A percentile compares a stretch with the other conserved stretches of the same genome.
Evolutionary conservation across 371 early-diverging fungal species (phyloP).

Genomic region (Mucor irregularis): DNA sequence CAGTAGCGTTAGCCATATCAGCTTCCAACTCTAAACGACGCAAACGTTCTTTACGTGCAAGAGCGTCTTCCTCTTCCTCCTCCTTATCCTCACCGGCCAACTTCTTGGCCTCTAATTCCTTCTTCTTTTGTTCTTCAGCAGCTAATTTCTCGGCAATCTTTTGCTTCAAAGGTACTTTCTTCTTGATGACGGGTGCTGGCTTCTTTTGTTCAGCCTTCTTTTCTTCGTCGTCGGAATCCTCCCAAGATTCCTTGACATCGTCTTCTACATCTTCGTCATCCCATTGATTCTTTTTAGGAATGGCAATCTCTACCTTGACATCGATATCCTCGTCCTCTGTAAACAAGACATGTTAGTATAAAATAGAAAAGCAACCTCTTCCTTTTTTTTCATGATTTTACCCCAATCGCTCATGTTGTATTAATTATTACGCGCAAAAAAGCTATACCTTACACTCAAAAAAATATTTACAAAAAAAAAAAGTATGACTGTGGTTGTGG

Average conservation of each 20-base stretch:
- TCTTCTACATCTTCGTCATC: slow-evolving; percentile 86
- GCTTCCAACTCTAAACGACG: slow-evolving; percentile 72
- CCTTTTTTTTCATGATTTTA: slow-evolving; percentile 29
- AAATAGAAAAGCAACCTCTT: too few relatives aligned
- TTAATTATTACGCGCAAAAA: too few relatives aligned
- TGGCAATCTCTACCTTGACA: slow-evolving; percentile 26
- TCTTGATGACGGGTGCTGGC: slow-evolving; percentile 54
- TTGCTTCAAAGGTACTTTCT: slow-evolving; percentile 73
- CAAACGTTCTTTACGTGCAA: slow-evolving; percentile 64
- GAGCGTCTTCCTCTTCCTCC: slow-evolving; percentile 66
- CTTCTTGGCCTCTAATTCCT: slow-evolving; percentile 55
- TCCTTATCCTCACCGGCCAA: slow-evolving; percentile 37
- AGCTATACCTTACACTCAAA: too few relatives aligned
- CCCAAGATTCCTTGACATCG: slow-evolving; percentile 75
- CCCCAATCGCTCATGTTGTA: slow-evolving; percentile 69
- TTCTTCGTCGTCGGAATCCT: slow-evolving; percentile 71
- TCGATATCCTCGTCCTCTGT: slow-evolving; percentile 40
- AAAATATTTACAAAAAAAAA: neutral
- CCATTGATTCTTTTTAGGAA: slow-evolving; percentile 66
- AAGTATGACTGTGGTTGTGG: slow-evolving; percentile 6
- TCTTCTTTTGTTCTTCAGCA: slow-evolving; percentile 67
- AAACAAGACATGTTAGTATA: too few relatives aligned
- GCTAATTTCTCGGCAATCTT: slow-evolving; percentile 79
- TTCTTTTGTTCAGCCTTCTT: slow-evolving; percentile 36
- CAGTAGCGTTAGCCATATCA: slow-evolving; percentile 84